phyloP scores from a whole-genome alignment of 495 filamentous ascomycete species.

The Lichina pygmaea region DNA sequence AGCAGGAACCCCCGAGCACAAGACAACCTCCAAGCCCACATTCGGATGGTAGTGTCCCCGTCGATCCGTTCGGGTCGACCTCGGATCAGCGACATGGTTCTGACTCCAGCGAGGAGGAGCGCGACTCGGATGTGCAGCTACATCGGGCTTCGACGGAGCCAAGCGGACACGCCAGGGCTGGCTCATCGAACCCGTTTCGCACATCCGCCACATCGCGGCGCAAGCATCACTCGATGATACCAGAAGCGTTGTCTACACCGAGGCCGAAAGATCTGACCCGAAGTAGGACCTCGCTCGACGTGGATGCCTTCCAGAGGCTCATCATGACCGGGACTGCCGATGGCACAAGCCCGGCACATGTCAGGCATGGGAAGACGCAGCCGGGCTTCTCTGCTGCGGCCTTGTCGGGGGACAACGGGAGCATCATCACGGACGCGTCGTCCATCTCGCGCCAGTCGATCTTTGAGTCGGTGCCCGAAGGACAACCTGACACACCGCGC shows the following conservation, averaged over 20 bases:
- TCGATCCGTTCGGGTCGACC: background rate
- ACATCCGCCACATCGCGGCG: too few species aligned
- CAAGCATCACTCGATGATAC: background rate
- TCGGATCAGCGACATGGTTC: background rate
- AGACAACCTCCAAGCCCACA: too few species aligned
- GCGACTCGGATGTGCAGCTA: too few species aligned
- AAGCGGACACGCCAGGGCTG: too few species aligned
- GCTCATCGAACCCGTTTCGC: too few species aligned
- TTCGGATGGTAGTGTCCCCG: too few species aligned
- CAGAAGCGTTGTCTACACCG: background rate
- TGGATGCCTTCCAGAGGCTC: conserved; percentile 32
- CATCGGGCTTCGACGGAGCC: too few species aligned
- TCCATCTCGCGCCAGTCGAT: conserved; percentile 21
- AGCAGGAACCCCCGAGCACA: too few species aligned
- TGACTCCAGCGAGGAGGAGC: too few species aligned
- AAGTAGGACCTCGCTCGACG: conserved; percentile 23
- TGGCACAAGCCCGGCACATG: background rate
- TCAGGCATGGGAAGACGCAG: background rate
- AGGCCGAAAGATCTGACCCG: conserved; percentile 1
- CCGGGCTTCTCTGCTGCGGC: conserved; percentile 1
- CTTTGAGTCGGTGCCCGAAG: conserved; percentile 10
- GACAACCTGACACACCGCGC: conserved; percentile 16
- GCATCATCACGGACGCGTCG: conserved; percentile 19
- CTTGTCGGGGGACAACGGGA: conserved; percentile 11
- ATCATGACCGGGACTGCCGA: conserved; percentile 29